Conservation (phyloP, 176 grass and related monocot species). For the Cenchrus fungigraminus region DNA sequence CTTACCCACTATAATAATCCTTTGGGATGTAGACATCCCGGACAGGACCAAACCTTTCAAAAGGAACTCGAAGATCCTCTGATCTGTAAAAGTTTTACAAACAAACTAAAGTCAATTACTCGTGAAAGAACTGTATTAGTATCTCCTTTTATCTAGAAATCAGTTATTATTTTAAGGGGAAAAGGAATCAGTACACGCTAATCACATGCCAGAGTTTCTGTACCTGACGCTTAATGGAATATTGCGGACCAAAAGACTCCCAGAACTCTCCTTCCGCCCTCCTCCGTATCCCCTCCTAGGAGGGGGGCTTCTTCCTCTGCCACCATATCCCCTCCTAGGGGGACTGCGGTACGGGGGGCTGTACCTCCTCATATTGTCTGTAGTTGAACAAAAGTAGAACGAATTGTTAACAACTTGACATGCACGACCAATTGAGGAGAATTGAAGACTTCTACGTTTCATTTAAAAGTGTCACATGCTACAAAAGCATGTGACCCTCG, state of each 20-base stretch:
- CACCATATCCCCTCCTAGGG: constrained; percentile 83
- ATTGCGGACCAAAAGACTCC: constrained; percentile 93
- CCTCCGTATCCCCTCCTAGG: constrained; percentile 77
- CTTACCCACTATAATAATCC: constrained; percentile 86
- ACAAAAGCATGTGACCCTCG: background rate
- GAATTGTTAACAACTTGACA: background rate
- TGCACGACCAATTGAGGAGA: background rate
- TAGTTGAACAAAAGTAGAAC: background rate
- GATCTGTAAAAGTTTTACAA: constrained; percentile 43
- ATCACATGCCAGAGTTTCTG: background rate
- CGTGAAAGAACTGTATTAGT: background rate
- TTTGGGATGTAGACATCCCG: constrained; percentile 93
- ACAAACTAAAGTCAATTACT: constrained; percentile 13
- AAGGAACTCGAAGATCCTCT: constrained; percentile 81
- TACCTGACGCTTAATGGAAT: constrained; percentile 86
- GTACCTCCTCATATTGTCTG: constrained; percentile 83
- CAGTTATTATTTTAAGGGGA: background rate
- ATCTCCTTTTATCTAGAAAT: background rate
- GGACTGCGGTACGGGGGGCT: constrained; percentile 82
- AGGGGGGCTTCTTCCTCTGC: constrained; percentile 82
- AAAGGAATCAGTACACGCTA: background rate
- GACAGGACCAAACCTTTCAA: constrained; percentile 95
- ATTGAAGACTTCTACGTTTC: background rate
- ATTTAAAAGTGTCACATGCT: background rate
- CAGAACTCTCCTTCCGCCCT: constrained; percentile 50